Evolutionary conservation across 2,329 filamentous ascomycete species (phyloP).

Genomic region (Aspergillus proliferans): DNA sequence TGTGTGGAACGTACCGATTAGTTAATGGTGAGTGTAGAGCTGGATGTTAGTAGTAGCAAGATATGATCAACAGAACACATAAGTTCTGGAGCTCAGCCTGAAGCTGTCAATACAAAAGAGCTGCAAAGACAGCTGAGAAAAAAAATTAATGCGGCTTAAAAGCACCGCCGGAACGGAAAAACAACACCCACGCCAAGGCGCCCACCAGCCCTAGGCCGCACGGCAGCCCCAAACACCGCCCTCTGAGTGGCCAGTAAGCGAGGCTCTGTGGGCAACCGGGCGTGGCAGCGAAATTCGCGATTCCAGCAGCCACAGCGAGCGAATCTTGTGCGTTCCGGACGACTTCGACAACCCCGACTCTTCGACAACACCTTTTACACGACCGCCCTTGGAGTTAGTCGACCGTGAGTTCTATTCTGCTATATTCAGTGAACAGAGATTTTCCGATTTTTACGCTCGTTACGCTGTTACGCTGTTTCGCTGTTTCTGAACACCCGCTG

Average conservation of each 20-base stretch:
- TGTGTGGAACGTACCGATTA: slow-evolving; percentile 2
- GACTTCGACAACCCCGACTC: slow-evolving; percentile 32
- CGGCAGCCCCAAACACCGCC: slow-evolving; percentile 8
- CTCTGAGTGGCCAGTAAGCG: slow-evolving; percentile 36
- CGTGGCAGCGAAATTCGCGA: slow-evolving; percentile 29
- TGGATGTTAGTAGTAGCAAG: neutral
- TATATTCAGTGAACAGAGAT: neutral
- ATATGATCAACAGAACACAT: slow-evolving; percentile 9
- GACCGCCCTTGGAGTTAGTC: slow-evolving; percentile 32
- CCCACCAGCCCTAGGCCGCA: slow-evolving; percentile 32
- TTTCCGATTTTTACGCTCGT: neutral
- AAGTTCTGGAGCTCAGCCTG: slow-evolving; percentile 7
- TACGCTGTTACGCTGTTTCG: neutral
- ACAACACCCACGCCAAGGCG: slow-evolving; percentile 7
- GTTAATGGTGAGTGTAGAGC: neutral
- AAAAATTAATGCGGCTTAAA: slow-evolving; percentile 22
- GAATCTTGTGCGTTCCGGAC: slow-evolving; percentile 27
- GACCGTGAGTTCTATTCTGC: slow-evolving; percentile 32
- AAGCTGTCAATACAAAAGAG: neutral
- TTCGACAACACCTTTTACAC: slow-evolving; percentile 34
- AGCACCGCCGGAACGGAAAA: slow-evolving; percentile 19
- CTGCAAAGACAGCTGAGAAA: neutral
- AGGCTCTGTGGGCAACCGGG: slow-evolving; percentile 31
- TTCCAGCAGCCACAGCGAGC: slow-evolving; percentile 26
- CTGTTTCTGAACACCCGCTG: slow-evolving; percentile 15